phyloP scores from a whole-genome alignment of 371 early-diverging fungal species.

The Zychaea mexicana region DNA sequence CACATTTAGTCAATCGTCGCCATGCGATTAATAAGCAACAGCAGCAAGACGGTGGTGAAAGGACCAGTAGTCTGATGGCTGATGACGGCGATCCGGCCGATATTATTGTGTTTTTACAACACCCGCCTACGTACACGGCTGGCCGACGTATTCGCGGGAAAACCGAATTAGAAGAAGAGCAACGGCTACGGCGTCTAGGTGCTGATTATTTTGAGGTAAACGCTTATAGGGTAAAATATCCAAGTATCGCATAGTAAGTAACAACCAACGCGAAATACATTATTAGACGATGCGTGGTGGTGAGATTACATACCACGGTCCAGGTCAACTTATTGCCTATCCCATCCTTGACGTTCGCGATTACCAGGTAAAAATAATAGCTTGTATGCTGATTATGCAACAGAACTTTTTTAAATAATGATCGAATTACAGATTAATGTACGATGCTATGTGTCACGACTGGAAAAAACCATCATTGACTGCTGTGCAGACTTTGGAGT shows the following conservation, averaged over 20 bases:
- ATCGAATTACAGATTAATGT: constrained; percentile 73
- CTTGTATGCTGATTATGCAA: neutral
- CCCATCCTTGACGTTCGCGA: constrained; percentile 86
- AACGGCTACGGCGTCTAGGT: constrained; percentile 59
- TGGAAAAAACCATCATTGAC: constrained; percentile 81
- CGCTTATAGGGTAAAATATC: neutral
- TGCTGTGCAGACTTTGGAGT: constrained; percentile 71
- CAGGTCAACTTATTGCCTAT: constrained; percentile 96
- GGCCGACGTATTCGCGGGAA: constrained; percentile 82
- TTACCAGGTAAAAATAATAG: constrained; percentile 47
- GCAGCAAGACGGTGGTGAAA: constrained; percentile 3
- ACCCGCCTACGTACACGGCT: constrained; percentile 89
- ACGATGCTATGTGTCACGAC: constrained; percentile 75
- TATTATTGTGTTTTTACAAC: constrained; percentile 82
- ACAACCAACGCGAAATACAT: neutral
- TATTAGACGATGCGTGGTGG: constrained; percentile 82
- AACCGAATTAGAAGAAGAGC: constrained; percentile 54
- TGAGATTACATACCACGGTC: constrained; percentile 96
- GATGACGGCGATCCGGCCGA: constrained; percentile 40
- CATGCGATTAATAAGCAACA: constrained; percentile 18
- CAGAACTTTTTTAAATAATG: no score
- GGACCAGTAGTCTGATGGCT: no score
- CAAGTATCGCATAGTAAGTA: neutral
- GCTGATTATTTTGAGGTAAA: constrained; percentile 80
- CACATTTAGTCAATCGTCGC: constrained; percentile 48